Evolutionary conservation across 1,284 basidiomycete species (phyloP).

Genomic region (Cronartium quercuum): DNA sequence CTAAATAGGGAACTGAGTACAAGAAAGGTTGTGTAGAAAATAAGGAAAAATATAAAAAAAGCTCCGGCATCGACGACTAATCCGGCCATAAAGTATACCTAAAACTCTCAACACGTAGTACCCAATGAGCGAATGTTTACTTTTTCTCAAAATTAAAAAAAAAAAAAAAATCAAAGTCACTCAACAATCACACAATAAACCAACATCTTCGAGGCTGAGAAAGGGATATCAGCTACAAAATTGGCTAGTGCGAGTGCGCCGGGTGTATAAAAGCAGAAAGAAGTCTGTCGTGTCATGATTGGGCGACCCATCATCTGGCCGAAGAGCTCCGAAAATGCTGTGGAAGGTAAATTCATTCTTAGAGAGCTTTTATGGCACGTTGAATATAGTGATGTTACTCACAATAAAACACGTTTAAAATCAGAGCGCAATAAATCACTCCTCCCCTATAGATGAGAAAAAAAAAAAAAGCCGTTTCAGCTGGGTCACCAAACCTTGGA

Average conservation of each 20-base stretch:
- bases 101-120: background rate
- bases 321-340: constrained; percentile 59
- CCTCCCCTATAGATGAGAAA: background rate
- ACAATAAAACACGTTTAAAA: background rate
- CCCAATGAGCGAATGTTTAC: constrained; percentile 56
- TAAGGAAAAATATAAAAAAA: constrained; percentile 47
- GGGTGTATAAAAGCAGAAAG: constrained; percentile 51
- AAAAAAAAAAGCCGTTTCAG: background rate
- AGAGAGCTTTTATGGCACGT: background rate
- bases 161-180: constrained; percentile 44
- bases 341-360: too few relatives aligned
- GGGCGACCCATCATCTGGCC: constrained; percentile 65
- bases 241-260: constrained; percentile 57
- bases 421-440: constrained; percentile 60
- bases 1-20: constrained; percentile 56
- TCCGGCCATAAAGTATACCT: constrained; percentile 61
- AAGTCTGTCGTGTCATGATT: constrained; percentile 58
- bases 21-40: constrained; percentile 40
- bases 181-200: constrained; percentile 55
- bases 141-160: constrained; percentile 50
- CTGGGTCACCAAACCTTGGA: constrained; percentile 41
- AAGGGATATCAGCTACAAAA: constrained; percentile 65
- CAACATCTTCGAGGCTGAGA: constrained; percentile 56
- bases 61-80: constrained; percentile 53
- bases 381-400: background rate